Evolutionary conservation across 2,329 filamentous ascomycete species (phyloP), one percentile per base, ranked within the genome.

Genomic region (Periconia macrospinosa): DNA sequence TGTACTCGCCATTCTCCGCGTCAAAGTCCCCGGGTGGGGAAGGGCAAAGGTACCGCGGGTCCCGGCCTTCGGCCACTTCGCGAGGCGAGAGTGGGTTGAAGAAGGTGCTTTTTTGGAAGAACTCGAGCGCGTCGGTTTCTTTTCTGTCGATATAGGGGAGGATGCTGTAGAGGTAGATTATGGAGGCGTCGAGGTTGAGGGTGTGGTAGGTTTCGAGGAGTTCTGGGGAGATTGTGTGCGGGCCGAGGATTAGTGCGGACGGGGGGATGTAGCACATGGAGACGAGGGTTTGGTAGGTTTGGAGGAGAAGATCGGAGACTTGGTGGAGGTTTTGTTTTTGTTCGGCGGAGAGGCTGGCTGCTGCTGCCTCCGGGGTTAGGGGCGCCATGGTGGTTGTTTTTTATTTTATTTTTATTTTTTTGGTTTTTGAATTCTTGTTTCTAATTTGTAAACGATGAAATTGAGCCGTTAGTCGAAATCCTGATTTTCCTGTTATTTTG

Each of bases 1-100:
- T 62, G 13, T 64, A 66, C 47, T 60, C 56, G 6, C 62, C 57
- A 13, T 60, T 45, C n/a, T 63, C 55, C 17, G 47, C 45, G 9
- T 49, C 51, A 33, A 46, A 62, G 17, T 50, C 52, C 5, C 45
- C 47, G 1, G 46, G 53, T 2, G 41, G 30, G 37, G 15, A 30
- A 2, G 41, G 30, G 37, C 10, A 18, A 1, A 30, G 15, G 33
- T 56, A 23, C 14, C 65, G 53, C 3, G 62, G 59, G 40, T 62
- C 55, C 9, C 58, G 54, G 37, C 49, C 54, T 17, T 47, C 20
- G 11, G 44, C 23, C 18, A 67, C 55, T 18, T 64, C 50, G 1
- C 45, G 27, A 33, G 50, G 30, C 11, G 52, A 9, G 41, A 52
- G 63, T 44, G 49, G 68, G 57, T 65, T 61, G 45, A 54, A 54